A percentile compares a stretch with the other conserved stretches of the same genome.
Evolutionary conservation across 1,284 basidiomycete genomes (phyloP).

Genomic region (Trametes versicolor): DNA sequence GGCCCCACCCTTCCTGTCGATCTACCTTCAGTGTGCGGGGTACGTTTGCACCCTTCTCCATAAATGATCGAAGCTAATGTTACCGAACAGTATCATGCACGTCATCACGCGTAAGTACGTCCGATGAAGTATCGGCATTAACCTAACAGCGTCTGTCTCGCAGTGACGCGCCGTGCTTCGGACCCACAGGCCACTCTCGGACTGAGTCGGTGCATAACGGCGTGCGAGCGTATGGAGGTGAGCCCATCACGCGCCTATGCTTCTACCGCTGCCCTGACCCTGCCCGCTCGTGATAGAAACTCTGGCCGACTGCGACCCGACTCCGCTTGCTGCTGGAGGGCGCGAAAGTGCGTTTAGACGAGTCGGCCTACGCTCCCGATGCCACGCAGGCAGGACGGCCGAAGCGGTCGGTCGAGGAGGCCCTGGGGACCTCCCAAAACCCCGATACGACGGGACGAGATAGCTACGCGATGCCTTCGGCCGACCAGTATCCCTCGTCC

Average conservation of each 20-base stretch:
- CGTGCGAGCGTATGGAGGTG: conserved; percentile 79
- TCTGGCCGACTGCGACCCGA: conserved; percentile 80
- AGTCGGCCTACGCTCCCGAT: conserved; percentile 47
- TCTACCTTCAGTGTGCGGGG: conserved; percentile 82
- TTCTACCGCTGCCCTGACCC: conserved; percentile 44
- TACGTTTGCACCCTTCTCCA: conserved; percentile 48
- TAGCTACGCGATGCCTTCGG: conserved; percentile 46
- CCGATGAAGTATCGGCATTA: not conserved
- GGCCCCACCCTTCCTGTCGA: conserved; percentile 75
- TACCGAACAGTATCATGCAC: conserved; percentile 77
- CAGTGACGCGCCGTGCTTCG: conserved; percentile 77
- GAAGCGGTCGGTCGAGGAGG: conserved; percentile 73
- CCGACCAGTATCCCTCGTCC: conserved; percentile 32
- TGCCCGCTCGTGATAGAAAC: conserved; percentile 38
- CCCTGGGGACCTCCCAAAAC: conserved; percentile 65
- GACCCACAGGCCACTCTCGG: conserved; percentile 75
- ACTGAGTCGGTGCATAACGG: conserved; percentile 72
- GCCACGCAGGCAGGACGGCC: conserved; percentile 50
- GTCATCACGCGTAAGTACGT: conserved; percentile 67
- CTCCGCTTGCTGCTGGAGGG: conserved; percentile 78
- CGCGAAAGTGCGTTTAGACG: conserved; percentile 65
- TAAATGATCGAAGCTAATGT: conserved; percentile 14
- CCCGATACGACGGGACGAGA: conserved; percentile 58
- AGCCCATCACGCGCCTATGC: conserved; percentile 34
- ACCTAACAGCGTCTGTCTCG: not conserved